Conservation (phyloP, 1,284 basidiomycete genomes). For the Boletus sp. region DNA sequence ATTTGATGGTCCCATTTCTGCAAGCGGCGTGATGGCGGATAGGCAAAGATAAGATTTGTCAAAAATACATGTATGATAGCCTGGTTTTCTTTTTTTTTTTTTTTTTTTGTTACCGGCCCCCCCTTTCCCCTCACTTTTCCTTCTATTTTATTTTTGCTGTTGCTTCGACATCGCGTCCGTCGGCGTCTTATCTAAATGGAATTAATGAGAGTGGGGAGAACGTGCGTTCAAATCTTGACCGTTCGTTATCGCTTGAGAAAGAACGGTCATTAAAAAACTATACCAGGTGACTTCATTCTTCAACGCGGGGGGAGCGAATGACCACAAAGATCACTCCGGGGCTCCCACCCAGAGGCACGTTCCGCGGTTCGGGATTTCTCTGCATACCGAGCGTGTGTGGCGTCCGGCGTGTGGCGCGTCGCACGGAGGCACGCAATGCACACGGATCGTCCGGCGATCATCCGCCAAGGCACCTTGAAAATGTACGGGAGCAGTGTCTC, state of each 20-base stretch:
- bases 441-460: background rate
- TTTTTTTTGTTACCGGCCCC: no score
- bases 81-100: no score
- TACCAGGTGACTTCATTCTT: background rate
- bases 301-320: background rate
- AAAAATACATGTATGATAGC: no score
- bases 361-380: background rate
- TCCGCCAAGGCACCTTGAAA: background rate
- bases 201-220: conserved; percentile 1
- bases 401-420: background rate
- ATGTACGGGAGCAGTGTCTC: background rate
- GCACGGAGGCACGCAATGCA: background rate
- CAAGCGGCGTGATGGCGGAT: background rate
- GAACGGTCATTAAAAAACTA: background rate
- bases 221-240: background rate
- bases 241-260: background rate
- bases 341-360: background rate
- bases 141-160: background rate
- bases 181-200: no score
- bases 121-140: background rate
- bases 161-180: background rate
- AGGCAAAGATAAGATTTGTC: no score
- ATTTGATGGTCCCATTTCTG: background rate
- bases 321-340: background rate
- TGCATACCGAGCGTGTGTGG: background rate